A percentile compares a stretch with the other conserved stretches of the same genome.
Evolutionary conservation across 495 filamentous ascomycete genomes (phyloP).

Genomic region (Xylaria curta): DNA sequence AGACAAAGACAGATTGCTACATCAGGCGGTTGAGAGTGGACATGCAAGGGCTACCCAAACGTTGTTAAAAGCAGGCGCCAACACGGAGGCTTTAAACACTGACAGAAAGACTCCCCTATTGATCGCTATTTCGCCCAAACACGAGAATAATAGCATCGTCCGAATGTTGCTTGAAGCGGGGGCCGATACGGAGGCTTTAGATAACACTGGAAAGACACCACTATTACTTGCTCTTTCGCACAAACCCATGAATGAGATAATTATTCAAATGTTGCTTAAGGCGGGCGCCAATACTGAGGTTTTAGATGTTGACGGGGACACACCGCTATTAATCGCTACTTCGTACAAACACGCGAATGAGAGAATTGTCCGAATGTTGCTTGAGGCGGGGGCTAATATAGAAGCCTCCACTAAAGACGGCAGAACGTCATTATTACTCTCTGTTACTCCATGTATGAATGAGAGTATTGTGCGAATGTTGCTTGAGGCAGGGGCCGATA

Average conservation of each 20-base stretch:
- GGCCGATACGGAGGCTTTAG: neutral
- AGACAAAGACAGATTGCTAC: neutral
- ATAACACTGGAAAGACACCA: too few relatives aligned
- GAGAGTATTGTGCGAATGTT: neutral
- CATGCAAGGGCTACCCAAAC: too few relatives aligned
- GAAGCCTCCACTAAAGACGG: too few relatives aligned
- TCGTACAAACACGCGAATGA: too few relatives aligned
- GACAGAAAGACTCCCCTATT: neutral
- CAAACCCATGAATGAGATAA: too few relatives aligned
- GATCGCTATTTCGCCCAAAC: too few relatives aligned
- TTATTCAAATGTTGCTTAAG: neutral
- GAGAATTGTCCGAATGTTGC: neutral
- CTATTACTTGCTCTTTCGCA: too few relatives aligned
- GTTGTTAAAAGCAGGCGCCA: neutral
- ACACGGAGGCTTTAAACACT: neutral
- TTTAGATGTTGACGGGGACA: neutral
- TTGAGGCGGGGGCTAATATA: neutral
- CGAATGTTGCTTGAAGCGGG: too few relatives aligned
- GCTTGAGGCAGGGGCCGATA: neutral
- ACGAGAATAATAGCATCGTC: too few relatives aligned
- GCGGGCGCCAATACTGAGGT: neutral
- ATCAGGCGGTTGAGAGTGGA: neutral
- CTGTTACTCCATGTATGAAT: too few relatives aligned
- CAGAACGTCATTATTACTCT: too few relatives aligned
- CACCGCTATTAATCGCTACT: neutral